Evolutionary conservation across 176 grass and related monocot species (phyloP).

Genomic region (Neostapfia colusana): DNA sequence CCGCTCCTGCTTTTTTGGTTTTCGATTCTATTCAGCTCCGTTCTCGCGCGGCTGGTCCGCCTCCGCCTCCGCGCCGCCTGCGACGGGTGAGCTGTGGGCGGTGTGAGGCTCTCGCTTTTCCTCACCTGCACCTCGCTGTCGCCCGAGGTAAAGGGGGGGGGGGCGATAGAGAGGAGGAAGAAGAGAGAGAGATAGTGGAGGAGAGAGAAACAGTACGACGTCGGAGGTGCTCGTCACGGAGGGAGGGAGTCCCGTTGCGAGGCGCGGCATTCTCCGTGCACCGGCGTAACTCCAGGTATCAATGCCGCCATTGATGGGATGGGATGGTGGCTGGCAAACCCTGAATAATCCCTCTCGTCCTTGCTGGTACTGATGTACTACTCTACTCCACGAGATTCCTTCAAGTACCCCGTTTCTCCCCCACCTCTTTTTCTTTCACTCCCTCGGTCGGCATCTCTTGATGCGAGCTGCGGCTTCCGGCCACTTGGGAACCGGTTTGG

Average conservation of each 20-base stretch:
- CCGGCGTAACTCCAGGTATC: constrained; percentile 52
- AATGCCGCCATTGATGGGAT: constrained; percentile 42
- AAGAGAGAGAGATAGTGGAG: no score
- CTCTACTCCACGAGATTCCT: background rate
- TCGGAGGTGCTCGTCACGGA: background rate
- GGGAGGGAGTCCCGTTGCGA: constrained; percentile 36
- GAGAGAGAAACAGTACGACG: background rate
- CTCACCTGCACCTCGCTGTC: background rate
- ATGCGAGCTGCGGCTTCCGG: background rate
- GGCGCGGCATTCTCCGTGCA: constrained; percentile 52
- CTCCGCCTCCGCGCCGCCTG: constrained; percentile 4
- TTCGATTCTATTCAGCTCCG: background rate
- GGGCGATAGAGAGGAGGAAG: background rate
- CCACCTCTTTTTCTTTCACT: no score
- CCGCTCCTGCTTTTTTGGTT: background rate
- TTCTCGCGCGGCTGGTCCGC: constrained; percentile 25
- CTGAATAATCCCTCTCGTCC: background rate
- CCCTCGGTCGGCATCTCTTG: background rate
- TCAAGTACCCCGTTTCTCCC: background rate
- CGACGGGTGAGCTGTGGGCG: constrained; percentile 24
- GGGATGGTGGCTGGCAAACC: no score
- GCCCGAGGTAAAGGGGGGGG: background rate
- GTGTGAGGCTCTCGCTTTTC: constrained; percentile 21
- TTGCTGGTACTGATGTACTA: background rate
- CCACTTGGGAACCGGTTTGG: background rate